These are phyloP conservation scores for Protomyces arabidopsidicola DNA, from an alignment of 1,139 yeast species.

Conservation along the genomic window DNA sequence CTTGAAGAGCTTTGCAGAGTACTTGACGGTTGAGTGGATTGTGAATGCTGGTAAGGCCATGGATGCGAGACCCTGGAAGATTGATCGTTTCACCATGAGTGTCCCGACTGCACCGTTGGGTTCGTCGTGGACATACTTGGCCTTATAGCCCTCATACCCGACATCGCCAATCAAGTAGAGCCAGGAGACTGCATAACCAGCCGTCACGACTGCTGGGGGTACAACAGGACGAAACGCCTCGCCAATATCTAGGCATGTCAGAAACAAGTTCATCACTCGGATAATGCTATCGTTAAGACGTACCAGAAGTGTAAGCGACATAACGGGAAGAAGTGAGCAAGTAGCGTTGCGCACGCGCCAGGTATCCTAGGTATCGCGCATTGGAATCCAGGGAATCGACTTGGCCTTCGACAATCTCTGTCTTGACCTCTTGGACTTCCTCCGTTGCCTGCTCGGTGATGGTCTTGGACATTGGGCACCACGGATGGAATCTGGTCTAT, in stretches of 20 bases:
- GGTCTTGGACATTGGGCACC: slow-evolving; percentile 1
- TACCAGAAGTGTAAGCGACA: slow-evolving; percentile 74
- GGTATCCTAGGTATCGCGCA: slow-evolving; percentile 27
- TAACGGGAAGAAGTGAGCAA: slow-evolving; percentile 45
- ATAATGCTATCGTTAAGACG: background rate
- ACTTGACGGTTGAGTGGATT: slow-evolving; percentile 71
- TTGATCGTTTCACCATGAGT: slow-evolving; percentile 56
- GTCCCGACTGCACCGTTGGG: slow-evolving; percentile 7
- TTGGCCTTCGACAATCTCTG: slow-evolving; percentile 24
- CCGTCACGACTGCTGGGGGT: slow-evolving; percentile 57
- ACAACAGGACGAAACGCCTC: slow-evolving; percentile 87
- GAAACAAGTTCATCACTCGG: background rate
- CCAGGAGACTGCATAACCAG: slow-evolving; percentile 77
- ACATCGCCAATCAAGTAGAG: slow-evolving; percentile 74
- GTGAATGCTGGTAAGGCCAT: slow-evolving; percentile 78
- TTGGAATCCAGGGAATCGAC: slow-evolving; percentile 28
- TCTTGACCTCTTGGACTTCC: slow-evolving; percentile 16
- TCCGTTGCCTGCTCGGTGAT: slow-evolving; percentile 9
- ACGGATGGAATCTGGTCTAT: background rate
- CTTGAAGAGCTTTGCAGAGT: slow-evolving; percentile 47
- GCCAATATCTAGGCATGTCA: slow-evolving; percentile 50
- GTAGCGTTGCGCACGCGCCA: slow-evolving; percentile 23
- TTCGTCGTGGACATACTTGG: slow-evolving; percentile 25
- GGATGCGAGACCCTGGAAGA: slow-evolving; percentile 75
- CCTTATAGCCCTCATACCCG: slow-evolving; percentile 66